Base-by-base conservation (phyloP, 2,329 filamentous ascomycete species). In the Fusarium sp. region DNA sequence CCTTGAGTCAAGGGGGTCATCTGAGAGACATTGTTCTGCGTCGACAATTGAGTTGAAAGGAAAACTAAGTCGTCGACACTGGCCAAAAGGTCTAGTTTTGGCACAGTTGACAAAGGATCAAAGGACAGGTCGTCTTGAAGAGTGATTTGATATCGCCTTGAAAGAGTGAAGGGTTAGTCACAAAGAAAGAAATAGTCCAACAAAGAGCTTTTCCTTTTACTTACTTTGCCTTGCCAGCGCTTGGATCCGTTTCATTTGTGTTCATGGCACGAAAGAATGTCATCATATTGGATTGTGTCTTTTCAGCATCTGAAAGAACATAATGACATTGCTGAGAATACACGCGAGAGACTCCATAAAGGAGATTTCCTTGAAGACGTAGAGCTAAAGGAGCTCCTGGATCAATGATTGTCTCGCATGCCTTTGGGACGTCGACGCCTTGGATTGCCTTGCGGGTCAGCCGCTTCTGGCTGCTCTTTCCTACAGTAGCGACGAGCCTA, bases 401-500 rank as follows among this genome's bases (percentile, higher is more conserved):
- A 60, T 93, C 86, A 40, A 93, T 88, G 77, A 99, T 97, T n/a
- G 91, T 96, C 69, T 91, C 86, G 79, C 95, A 98, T 61, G 96
- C 94, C 76, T 92, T 94, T 38, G 89, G 86, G 27, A 99, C 90
- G 75, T 98, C 87, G 71, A 99, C 96, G 18, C 93, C 90, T 63
- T 95, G 89, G 63, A 99, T 97, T 11, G 93, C 91, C 78, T 96
- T 97, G 51, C 92, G 89, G 10, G 91, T 93, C 73, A 99, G 84
- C 74, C 90, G 94, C 73, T 89, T 92, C 40, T 91, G 85, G 55
- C 82, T 87, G 1, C 90, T 92, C 70, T 90, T 92, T 20, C 94
- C 94, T 3, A 97, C 87, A 0, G 95, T 99, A 44, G 96, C 96
- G 44, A 97, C 91, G 44, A 98, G 89, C 95, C 95, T 98, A 16